Conservation (phyloP, 1,284 basidiomycete species). For the Inonotus obliquus region DNA sequence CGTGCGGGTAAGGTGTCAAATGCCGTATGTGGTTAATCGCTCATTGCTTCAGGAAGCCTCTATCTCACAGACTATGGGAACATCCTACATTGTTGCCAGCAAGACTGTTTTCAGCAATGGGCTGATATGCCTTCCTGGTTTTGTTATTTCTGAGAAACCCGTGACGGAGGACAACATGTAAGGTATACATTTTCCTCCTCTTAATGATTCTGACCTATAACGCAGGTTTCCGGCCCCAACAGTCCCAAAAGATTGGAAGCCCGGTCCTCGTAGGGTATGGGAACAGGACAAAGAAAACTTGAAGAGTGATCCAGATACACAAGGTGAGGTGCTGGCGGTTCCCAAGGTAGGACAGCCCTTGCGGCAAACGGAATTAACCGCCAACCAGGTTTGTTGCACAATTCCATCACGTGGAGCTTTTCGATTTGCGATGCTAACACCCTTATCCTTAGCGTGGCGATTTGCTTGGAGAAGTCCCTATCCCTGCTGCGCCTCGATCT, state of each 20-base stretch:
- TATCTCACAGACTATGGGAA: constrained; percentile 20
- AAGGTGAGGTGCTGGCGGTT: not conserved
- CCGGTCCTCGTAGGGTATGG: constrained; percentile 82
- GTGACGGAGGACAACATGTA: constrained; percentile 74
- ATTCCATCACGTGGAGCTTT: not conserved
- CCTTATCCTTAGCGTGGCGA: constrained; percentile 59
- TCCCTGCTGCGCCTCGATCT: constrained; percentile 67
- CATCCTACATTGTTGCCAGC: constrained; percentile 25
- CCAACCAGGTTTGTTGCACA: constrained; percentile 53
- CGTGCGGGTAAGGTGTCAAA: constrained; percentile 16
- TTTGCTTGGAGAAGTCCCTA: constrained; percentile 76
- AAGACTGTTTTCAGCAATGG: constrained; percentile 68
- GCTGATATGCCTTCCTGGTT: constrained; percentile 67
- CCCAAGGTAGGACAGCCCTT: constrained; percentile 34
- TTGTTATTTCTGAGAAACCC: constrained; percentile 64
- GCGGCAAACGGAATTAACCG: constrained; percentile 56
- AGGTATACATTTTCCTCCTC: constrained; percentile 22
- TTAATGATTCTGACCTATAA: constrained; percentile 14
- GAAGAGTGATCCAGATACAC: constrained; percentile 12
- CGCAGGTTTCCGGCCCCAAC: constrained; percentile 79
- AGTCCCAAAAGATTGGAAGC: constrained; percentile 79
- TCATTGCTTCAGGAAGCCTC: constrained; percentile 17
- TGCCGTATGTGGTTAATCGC: constrained; percentile 18
- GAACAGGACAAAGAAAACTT: constrained; percentile 41
- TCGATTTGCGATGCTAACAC: constrained; percentile 1